Evolutionary conservation across 2,329 filamentous ascomycete species (phyloP).

Genomic region (Emergomyces pasteurianus): DNA sequence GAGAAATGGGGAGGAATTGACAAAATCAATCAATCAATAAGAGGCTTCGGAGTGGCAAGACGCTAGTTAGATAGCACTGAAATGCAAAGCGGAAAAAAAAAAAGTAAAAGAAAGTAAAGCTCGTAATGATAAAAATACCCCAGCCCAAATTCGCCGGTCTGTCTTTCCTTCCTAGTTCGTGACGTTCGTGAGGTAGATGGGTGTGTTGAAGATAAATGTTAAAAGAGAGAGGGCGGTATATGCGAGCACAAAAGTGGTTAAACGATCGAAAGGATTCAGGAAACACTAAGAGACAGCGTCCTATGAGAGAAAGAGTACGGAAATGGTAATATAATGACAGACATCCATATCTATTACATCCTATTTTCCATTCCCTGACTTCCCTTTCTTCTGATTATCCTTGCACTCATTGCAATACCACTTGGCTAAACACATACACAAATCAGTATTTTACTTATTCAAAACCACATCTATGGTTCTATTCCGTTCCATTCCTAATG

Average conservation of each 20-base stretch:
- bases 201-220: not conserved
- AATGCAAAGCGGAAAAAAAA: not conserved
- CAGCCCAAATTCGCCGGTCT: not conserved
- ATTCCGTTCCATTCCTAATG: not conserved
- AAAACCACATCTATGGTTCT: not conserved
- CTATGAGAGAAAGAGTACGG: not conserved
- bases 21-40: not conserved
- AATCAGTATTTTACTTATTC: not conserved
- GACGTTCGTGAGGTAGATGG: not conserved
- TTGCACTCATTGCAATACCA: conserved; percentile 77
- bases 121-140: not conserved
- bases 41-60: not conserved
- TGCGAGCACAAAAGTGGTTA: not conserved
- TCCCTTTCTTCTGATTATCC: conserved; percentile 42
- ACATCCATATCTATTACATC: not conserved
- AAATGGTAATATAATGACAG: too few species aligned
- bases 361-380: conserved; percentile 3
- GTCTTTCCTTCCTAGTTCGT: not conserved
- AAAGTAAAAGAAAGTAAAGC: not conserved
- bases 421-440: conserved; percentile 45
- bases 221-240: not conserved
- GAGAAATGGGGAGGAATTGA: not conserved
- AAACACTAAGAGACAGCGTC: not conserved
- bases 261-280: not conserved
- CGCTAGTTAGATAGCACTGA: not conserved